A percentile compares a stretch with the other conserved stretches of the same genome.
Conservation (phyloP, 441 rosid genomes). For the Gossypium schwendimanii region DNA sequence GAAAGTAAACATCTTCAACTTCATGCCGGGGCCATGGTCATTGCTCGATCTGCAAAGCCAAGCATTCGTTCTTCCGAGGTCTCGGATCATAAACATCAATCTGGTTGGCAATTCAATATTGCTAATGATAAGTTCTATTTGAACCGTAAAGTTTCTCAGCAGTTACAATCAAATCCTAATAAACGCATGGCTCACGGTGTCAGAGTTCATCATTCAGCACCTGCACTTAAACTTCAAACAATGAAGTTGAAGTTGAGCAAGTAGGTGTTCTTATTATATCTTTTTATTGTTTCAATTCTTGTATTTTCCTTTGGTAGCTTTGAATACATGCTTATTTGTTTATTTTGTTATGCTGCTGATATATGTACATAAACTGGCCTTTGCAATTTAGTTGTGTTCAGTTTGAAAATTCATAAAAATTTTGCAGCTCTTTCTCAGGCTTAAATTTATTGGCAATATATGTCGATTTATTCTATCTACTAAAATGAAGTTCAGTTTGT, state of each 20-base stretch:
- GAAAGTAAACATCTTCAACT: conserved; percentile 62
- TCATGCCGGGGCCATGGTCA: conserved; percentile 95
- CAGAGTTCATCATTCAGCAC: conserved; percentile 89
- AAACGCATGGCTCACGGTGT: conserved; percentile 67
- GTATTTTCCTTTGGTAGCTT: background rate
- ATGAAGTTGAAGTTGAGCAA: conserved; percentile 93
- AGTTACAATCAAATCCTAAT: conserved; percentile 67
- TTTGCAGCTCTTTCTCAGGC: background rate
- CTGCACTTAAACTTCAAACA: conserved; percentile 93
- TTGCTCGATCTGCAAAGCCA: conserved; percentile 49
- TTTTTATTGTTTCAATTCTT: background rate
- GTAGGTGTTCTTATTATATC: conserved; percentile 40
- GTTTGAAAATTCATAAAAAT: background rate
- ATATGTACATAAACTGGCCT: background rate
- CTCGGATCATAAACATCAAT: conserved; percentile 36
- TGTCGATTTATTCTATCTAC: background rate
- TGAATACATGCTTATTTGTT: background rate
- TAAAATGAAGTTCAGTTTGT: background rate
- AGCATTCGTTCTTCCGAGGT: conserved; percentile 40
- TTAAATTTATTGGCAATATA: background rate
- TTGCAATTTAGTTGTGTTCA: background rate
- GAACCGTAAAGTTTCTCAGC: conserved; percentile 84
- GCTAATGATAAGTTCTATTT: conserved; percentile 90
- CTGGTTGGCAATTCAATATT: conserved; percentile 88
- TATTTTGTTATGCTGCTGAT: background rate